These are phyloP conservation scores for Alternaria sp. DNA, from an alignment of 2,329 filamentous ascomycete species.

Conservation along the genomic window DNA sequence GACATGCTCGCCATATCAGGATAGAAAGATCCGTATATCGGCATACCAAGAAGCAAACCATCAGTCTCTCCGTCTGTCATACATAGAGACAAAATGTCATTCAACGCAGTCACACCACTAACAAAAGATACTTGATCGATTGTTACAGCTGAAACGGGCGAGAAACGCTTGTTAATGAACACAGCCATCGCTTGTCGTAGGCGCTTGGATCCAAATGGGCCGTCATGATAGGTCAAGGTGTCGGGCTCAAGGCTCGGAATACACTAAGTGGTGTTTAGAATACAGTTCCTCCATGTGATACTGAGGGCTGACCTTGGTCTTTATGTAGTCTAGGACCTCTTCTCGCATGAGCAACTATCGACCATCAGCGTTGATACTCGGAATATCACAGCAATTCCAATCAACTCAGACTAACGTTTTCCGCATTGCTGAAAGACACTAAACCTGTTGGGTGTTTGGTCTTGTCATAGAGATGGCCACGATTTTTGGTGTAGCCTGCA, in stretches of 20 bases:
- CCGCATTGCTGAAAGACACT: constrained; percentile 9
- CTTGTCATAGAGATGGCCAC: constrained; percentile 6
- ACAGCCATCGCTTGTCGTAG: constrained; percentile 10
- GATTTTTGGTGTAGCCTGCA: constrained; percentile 14
- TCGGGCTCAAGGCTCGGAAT: not conserved
- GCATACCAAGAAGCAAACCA: constrained; percentile 16
- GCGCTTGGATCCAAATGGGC: constrained; percentile 10
- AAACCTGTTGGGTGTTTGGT: constrained; percentile 5
- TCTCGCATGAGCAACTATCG: constrained; percentile 11
- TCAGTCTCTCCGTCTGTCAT: constrained; percentile 11
- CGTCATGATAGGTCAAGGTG: constrained; percentile 14
- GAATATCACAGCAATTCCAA: not conserved
- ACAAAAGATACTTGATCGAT: constrained; percentile 10
- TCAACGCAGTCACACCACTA: constrained; percentile 11
- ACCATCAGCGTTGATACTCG: not conserved
- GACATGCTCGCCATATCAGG: constrained; percentile 16
- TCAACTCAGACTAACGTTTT: constrained; percentile 2
- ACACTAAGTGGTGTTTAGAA: constrained; percentile 1
- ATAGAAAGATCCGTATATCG: constrained; percentile 13
- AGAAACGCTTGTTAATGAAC: constrained; percentile 12
- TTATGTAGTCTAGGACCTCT: constrained; percentile 2
- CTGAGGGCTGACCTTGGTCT: constrained; percentile 10
- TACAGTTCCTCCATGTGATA: not conserved
- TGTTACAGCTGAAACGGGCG: constrained; percentile 2
- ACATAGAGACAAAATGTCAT: constrained; percentile 12